phyloP scores from a whole-genome alignment of 805 yeast genomes.

The Monosporozyma unispora region DNA sequence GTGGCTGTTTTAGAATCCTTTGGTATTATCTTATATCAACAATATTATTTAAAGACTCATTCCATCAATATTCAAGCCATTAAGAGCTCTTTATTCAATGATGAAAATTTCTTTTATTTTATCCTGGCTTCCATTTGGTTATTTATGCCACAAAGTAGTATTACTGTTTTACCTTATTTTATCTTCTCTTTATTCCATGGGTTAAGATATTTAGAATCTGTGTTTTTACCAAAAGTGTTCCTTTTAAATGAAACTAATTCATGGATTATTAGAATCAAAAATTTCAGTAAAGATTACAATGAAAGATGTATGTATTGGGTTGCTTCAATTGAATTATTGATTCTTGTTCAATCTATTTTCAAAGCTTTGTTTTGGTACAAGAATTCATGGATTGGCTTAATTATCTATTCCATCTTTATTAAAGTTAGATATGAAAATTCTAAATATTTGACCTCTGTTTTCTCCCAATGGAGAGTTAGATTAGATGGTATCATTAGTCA shows the following conservation, averaged over 20 bases:
- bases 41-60: slow-evolving; percentile 29
- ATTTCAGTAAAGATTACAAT: slow-evolving; percentile 44
- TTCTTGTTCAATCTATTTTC: slow-evolving; percentile 36
- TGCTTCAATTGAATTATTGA: slow-evolving; percentile 46
- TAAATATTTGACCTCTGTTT: slow-evolving; percentile 55
- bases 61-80: slow-evolving; percentile 4
- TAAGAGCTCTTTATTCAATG: slow-evolving; percentile 30
- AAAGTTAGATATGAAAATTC: slow-evolving; percentile 73
- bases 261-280: slow-evolving; percentile 22
- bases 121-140: slow-evolving; percentile 46
- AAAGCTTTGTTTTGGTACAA: slow-evolving; percentile 52
- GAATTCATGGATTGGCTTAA: slow-evolving; percentile 52
- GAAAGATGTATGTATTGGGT: slow-evolving; percentile 51
- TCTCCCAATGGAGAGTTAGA: slow-evolving; percentile 62
- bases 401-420: slow-evolving; percentile 52
- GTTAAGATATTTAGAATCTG: slow-evolving; percentile 57
- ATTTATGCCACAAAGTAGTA: slow-evolving; percentile 47
- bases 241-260: slow-evolving; percentile 21
- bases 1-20: slow-evolving; percentile 64
- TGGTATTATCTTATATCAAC: slow-evolving; percentile 65
- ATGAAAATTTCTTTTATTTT: slow-evolving; percentile 72
- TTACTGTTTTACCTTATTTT: slow-evolving; percentile 65
- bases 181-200: slow-evolving; percentile 78
- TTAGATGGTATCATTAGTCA: slow-evolving; percentile 47
- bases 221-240: slow-evolving; percentile 53